Evolutionary conservation across 805 yeast species (phyloP).

Genomic region (Yarrowia osloensis): DNA sequence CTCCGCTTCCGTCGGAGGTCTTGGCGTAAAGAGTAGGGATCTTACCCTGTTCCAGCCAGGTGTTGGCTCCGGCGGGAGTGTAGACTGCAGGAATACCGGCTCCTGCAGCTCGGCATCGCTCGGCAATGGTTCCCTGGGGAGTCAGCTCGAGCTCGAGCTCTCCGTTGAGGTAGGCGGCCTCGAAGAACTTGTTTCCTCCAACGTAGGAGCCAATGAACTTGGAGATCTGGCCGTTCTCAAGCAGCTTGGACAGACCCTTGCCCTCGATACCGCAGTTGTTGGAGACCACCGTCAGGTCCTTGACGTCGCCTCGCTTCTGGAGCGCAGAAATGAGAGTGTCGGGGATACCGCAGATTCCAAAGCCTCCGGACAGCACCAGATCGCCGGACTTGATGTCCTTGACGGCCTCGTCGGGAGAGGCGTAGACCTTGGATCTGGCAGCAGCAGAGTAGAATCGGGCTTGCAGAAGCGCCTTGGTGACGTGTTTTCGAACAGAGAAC

Average conservation of each 20-base stretch:
- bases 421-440: conserved; percentile 24
- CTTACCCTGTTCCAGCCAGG: conserved; percentile 54
- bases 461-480: conserved; percentile 1
- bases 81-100: conserved; percentile 54
- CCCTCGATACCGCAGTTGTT: conserved; percentile 54
- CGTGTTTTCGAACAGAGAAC: conserved; percentile 21
- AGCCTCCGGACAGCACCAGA: conserved; percentile 52
- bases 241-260: conserved; percentile 48
- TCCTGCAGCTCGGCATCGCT: conserved; percentile 51
- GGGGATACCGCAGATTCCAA: conserved; percentile 53
- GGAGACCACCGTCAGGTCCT: conserved; percentile 45
- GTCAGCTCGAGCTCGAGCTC: conserved; percentile 50
- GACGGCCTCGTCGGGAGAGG: conserved; percentile 31
- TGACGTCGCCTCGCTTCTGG: conserved; percentile 42
- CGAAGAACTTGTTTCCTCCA: conserved; percentile 50
- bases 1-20: conserved; percentile 32
- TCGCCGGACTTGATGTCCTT: conserved; percentile 37
- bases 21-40: conserved; percentile 49
- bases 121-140: conserved; percentile 58
- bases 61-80: conserved; percentile 54
- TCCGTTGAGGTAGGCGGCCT: conserved; percentile 48
- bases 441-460: conserved; percentile 24
- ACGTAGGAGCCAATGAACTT: conserved; percentile 52
- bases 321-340: conserved; percentile 49
- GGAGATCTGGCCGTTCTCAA: conserved; percentile 48